A percentile compares a stretch with the other conserved stretches of the same genome.
Conservation (phyloP, 1,284 basidiomycete genomes). For the Ustilago hordei region DNA sequence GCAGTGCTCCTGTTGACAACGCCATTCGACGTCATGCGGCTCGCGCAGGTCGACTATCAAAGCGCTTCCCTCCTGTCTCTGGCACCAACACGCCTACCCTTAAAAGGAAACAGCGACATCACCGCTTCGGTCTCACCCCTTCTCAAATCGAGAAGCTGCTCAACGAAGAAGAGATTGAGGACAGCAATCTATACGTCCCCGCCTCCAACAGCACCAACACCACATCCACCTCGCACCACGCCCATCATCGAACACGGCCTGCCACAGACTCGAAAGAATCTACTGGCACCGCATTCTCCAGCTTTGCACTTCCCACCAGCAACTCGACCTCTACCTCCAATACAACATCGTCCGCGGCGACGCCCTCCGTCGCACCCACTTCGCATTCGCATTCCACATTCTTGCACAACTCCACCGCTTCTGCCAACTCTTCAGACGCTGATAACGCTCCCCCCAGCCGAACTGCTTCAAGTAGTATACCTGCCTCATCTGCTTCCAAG, state of each 20-base stretch:
- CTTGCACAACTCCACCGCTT: constrained; percentile 4
- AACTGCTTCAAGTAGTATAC: not conserved
- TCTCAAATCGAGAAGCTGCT: constrained; percentile 27
- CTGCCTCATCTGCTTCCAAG: constrained; percentile 5
- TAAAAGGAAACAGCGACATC: constrained; percentile 20
- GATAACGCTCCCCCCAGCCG: not conserved
- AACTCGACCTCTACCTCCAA: constrained; percentile 14
- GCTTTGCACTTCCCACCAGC: constrained; percentile 10
- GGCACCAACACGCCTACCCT: constrained; percentile 3
- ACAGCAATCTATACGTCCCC: constrained; percentile 14
- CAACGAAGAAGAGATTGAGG: constrained; percentile 10
- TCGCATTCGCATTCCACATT: not conserved
- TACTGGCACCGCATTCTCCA: constrained; percentile 3
- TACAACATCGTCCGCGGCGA: constrained; percentile 5
- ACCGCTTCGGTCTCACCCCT: constrained; percentile 25
- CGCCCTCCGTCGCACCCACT: not conserved
- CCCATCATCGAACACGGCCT: constrained; percentile 10
- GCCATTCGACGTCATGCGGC: constrained; percentile 38
- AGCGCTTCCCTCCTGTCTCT: constrained; percentile 20
- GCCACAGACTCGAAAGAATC: constrained; percentile 10
- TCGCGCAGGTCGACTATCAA: constrained; percentile 35
- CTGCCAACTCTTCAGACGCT: constrained; percentile 1
- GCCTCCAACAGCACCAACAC: constrained; percentile 15
- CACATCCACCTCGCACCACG: constrained; percentile 14
- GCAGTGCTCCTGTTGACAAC: constrained; percentile 11